Conservation (phyloP, 306 rosid genomes). For the Vigna radiata region DNA sequence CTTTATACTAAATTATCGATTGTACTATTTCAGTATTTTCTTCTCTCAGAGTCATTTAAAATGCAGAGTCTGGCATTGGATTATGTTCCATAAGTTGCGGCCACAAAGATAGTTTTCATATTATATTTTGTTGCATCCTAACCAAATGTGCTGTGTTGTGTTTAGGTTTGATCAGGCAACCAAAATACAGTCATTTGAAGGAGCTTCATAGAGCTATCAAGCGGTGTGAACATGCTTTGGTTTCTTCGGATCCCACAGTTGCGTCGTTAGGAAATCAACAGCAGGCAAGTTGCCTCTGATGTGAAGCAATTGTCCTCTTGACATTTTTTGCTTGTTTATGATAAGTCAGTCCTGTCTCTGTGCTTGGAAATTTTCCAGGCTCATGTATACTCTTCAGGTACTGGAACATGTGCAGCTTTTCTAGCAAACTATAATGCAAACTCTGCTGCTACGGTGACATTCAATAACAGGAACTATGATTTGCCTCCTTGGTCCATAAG, state of each 20-base stretch:
- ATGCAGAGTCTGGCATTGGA: neutral
- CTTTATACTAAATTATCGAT: constrained; percentile 9
- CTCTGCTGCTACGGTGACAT: constrained; percentile 67
- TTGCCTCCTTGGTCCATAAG: constrained; percentile 98
- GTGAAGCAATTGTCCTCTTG: constrained; percentile 25
- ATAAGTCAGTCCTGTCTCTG: constrained; percentile 21
- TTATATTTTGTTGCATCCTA: constrained; percentile 15
- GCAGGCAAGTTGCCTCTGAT: constrained; percentile 61
- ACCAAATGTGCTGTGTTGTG: constrained; percentile 10
- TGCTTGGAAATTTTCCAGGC: constrained; percentile 67
- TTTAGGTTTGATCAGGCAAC: constrained; percentile 88
- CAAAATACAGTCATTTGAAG: constrained; percentile 85
- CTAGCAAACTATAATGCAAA: constrained; percentile 70
- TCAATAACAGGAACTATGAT: constrained; percentile 71
- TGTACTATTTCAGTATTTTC: neutral
- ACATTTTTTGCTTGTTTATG: constrained; percentile 1
- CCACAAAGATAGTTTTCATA: constrained; percentile 11
- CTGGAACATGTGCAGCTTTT: constrained; percentile 81
- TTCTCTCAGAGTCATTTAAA: neutral
- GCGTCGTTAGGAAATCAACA: constrained; percentile 72
- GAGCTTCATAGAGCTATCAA: constrained; percentile 81
- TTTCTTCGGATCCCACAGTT: constrained; percentile 79
- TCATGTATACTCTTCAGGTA: constrained; percentile 72
- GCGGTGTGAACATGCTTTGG: constrained; percentile 80
- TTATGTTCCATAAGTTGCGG: constrained; percentile 22